Conservation (phyloP, 2,329 filamentous ascomycete species). For the Cercospora sp. region DNA sequence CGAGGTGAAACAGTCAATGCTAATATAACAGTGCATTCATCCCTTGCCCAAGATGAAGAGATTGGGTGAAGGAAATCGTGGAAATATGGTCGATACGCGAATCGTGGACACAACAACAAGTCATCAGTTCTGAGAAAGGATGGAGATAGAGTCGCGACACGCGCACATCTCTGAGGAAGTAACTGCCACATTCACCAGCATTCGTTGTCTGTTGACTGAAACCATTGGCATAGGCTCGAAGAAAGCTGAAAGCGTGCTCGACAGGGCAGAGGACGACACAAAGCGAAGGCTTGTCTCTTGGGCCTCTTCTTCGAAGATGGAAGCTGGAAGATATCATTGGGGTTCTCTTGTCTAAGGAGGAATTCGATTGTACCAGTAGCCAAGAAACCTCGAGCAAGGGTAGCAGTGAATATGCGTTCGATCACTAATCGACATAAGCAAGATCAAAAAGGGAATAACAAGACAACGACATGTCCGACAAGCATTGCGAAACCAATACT, state of each 20-base stretch:
- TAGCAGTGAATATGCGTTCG: neutral
- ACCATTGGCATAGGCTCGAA: neutral
- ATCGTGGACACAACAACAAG: too few relatives aligned
- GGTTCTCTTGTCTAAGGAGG: too few relatives aligned
- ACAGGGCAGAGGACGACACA: neutral
- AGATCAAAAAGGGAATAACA: neutral
- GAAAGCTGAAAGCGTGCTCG: neutral
- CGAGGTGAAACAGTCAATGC: neutral
- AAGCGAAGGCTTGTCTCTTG: neutral
- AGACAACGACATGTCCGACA: neutral
- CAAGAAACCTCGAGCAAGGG: neutral
- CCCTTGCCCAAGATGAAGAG: too few relatives aligned
- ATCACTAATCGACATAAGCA: neutral
- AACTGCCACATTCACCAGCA: too few relatives aligned
- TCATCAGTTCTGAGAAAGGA: too few relatives aligned
- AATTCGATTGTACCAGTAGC: neutral
- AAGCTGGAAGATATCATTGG: too few relatives aligned
- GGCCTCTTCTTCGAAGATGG: neutral
- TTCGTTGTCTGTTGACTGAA: neutral
- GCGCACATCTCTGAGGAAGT: too few relatives aligned
- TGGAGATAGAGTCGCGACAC: neutral
- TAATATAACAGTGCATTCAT: neutral
- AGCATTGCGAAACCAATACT: neutral
- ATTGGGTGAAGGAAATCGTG: too few relatives aligned
- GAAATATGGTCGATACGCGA: too few relatives aligned